Base-by-base conservation (phyloP, 768 basidiomycete species). In the Suillus placidus region DNA sequence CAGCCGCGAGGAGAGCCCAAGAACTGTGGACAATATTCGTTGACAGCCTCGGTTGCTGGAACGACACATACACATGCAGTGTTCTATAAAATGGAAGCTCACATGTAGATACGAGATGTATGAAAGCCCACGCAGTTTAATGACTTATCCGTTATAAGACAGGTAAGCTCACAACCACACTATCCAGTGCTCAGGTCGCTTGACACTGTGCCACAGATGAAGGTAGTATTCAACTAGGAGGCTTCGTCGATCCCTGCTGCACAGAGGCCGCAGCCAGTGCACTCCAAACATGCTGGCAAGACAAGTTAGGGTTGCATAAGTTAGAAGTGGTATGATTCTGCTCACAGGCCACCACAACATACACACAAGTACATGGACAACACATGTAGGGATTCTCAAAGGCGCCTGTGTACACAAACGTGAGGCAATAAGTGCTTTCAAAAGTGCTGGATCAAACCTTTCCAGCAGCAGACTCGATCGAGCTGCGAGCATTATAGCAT, bases 291-390 rank as follows among this genome's bases (percentile, higher is more conserved):
- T 7, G 83, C 88, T 89, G 56, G 60, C 6, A 16, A 35, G 8
- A 52, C 14, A 30, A 55, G 23, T 13, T 6, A 58, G 38, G 37
- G 23, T 40, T 6, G 38, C 57, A 60, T 26, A 26, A 49, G 23
- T 45, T 40, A 35, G 37, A 9, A 34, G 38, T 58, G 9, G 30
- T 42, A 30, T n/a, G 38, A 20, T 13, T 18, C 38, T 61, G 37
- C 79, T 67, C 69, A 87, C 88, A 90, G 79, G 49, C 89, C 88
- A 63, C 88, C 88, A 65, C 87, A 89, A 73, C 87, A 89, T 6
- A 89, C 89, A 68, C 88, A 90, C 12, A 88, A 79, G 71, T 89
- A 90, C 89, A 90, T 1, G 88, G 88, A 68, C 87, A 89, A 69
- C 88, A 89, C 0, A 83, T 26, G 23, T 14, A 76, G 1, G 88